A percentile compares a stretch with the other conserved stretches of the same genome.
Evolutionary conservation across 2,329 filamentous ascomycete species (phyloP).

Genomic region (Macrophomina tecta): DNA sequence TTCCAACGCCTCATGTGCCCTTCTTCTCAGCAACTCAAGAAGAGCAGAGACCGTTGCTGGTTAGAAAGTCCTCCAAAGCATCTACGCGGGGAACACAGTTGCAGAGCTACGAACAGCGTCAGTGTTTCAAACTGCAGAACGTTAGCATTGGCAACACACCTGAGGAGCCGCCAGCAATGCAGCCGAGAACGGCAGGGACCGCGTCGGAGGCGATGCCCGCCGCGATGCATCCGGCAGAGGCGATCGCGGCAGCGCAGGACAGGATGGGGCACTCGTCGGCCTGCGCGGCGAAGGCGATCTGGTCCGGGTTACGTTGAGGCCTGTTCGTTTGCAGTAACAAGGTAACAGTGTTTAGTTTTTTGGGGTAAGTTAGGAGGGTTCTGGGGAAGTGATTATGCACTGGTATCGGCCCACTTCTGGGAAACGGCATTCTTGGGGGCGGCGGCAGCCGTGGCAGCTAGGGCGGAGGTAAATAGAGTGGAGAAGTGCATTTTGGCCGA

Average conservation of each 20-base stretch:
- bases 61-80: slow-evolving; percentile 2
- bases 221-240: slow-evolving; percentile 1
- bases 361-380: too few relatives aligned
- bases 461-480: background rate
- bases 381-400: background rate
- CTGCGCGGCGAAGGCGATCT: slow-evolving; percentile 70
- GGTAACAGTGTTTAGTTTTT: background rate
- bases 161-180: background rate
- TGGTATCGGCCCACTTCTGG: background rate
- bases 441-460: background rate
- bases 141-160: background rate
- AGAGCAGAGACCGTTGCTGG: background rate
- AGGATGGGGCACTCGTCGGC: slow-evolving; percentile 75
- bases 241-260: slow-evolving; percentile 60
- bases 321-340: background rate
- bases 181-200: background rate
- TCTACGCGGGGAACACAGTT: background rate
- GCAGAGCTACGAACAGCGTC: background rate
- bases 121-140: background rate
- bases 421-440: background rate
- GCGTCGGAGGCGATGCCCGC: background rate
- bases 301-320: background rate
- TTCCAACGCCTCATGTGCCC: too few relatives aligned
- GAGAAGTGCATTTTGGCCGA: slow-evolving; percentile 2
- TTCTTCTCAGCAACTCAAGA: too few relatives aligned